phyloP scores from a whole-genome alignment of 441 rosid genomes.

The Eruca vesicaria region DNA sequence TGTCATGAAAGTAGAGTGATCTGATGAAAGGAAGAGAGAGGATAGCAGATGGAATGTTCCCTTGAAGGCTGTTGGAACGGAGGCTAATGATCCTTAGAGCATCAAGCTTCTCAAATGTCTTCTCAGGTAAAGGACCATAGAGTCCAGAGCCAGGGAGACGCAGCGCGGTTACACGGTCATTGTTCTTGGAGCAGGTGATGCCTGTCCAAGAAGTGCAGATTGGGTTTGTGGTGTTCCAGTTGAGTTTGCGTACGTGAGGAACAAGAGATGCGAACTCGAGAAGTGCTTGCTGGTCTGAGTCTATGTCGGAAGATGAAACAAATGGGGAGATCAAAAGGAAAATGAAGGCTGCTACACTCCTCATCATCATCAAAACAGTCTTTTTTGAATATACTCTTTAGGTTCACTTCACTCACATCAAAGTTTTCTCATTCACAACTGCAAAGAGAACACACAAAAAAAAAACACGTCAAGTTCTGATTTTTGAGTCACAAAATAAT shows the following conservation, averaged over 20 bases:
- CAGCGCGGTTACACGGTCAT: slow-evolving; percentile 46
- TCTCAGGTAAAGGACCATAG: slow-evolving; percentile 58
- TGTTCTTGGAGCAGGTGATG: slow-evolving; percentile 51
- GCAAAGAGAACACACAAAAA: slow-evolving; percentile 14
- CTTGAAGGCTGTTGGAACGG: slow-evolving; percentile 55
- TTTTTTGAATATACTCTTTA: not conserved
- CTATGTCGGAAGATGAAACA: slow-evolving; percentile 45
- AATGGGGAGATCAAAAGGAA: slow-evolving; percentile 38
- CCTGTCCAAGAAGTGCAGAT: slow-evolving; percentile 65
- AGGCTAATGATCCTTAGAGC: slow-evolving; percentile 67
- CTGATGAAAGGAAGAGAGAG: slow-evolving; percentile 61
- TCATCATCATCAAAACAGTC: slow-evolving; percentile 37
- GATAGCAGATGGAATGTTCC: slow-evolving; percentile 57
- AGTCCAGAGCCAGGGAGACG: slow-evolving; percentile 69
- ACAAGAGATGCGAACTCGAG: slow-evolving; percentile 55
- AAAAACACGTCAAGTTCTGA: slow-evolving; percentile 3
- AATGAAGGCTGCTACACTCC: slow-evolving; percentile 36
- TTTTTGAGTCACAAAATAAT: not conserved
- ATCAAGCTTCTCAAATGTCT: slow-evolving; percentile 64
- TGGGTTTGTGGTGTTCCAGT: slow-evolving; percentile 51
- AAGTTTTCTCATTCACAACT: slow-evolving; percentile 5
- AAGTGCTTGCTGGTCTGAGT: slow-evolving; percentile 61
- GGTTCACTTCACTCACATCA: slow-evolving; percentile 15
- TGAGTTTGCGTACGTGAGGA: slow-evolving; percentile 63
- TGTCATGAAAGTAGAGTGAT: slow-evolving; percentile 54